A percentile compares a stretch with the other conserved stretches of the same genome.
phyloP scores from a whole-genome alignment of 805 yeast genomes.

The Komagataella pastoris region DNA sequence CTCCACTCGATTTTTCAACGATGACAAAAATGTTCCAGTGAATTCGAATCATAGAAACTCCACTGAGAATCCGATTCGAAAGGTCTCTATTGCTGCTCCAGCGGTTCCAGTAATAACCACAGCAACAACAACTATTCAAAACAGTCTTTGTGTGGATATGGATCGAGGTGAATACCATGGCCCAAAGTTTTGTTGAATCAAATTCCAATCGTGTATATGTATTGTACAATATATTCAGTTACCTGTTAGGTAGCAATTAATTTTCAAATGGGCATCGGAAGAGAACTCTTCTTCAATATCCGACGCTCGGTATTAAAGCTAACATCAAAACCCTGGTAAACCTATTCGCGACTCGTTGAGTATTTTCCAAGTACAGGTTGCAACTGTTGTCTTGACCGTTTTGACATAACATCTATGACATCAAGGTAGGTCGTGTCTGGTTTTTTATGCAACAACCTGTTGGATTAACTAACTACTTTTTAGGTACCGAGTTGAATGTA shows the following conservation, averaged over 20 bases:
- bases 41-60: not conserved
- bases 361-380: not conserved
- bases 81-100: slow-evolving; percentile 17
- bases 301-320: not conserved
- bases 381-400: no score
- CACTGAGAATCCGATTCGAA: slow-evolving; percentile 13
- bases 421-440: not conserved
- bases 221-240: not conserved
- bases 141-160: not conserved
- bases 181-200: not conserved
- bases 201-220: not conserved
- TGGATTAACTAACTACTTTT: not conserved
- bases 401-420: not conserved
- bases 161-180: not conserved
- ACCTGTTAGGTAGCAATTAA: not conserved
- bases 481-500: slow-evolving; percentile 5
- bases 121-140: slow-evolving; percentile 16
- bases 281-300: not conserved
- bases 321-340: no score
- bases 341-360: no score
- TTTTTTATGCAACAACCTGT: not conserved
- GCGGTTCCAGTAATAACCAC: slow-evolving; percentile 22
- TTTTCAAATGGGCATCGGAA: not conserved
- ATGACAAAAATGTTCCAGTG: not conserved
- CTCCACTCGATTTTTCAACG: not conserved